Base-by-base conservation (phyloP, 805 yeast species). In the Crinitomyces ghanaensis region DNA sequence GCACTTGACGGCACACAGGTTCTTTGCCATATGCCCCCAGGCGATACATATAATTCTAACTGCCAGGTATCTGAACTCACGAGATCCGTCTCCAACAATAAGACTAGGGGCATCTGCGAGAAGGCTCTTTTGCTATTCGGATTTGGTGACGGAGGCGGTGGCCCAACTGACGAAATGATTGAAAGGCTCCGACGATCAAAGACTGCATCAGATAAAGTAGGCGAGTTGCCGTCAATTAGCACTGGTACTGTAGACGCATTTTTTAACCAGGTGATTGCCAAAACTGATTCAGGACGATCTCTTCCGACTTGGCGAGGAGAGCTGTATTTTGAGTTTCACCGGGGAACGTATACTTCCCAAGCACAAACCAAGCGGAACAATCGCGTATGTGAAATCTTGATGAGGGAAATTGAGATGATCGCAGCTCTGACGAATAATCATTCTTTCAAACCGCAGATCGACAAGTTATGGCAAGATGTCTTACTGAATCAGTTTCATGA, bases 101-200 rank as follows among this genome's bases (percentile, higher is more conserved):
- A 85, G 58, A 83, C 85, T 49, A 60, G 80, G 41, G 76, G 84
- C 37, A 74, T 77, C 42, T 84, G 76, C 35, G 86, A 81, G 40
- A 73, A 82, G 6, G 85, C 93, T 0, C 62, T 88, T 45, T 61
- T 88, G 51, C 62, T 85, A 28, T 91, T 72, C 49, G 98, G 98
- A 26, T 77, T 78, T 48, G 98, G 98, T 49, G 98, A 88, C 54
- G 98, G 98, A 48, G 98, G 98, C 41, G 98, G 98, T 43, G 98
- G 98, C 5, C 97, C 98, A 29, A 77, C 83, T 5, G 79, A 78
- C 26, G 93, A 82, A 48, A 85, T 85, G 93, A 48, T 88, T 41
- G 97, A 91, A 52, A 84, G 84, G 53, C 65, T 88, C 51, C 74
- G 97, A 50, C 76, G 97, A 46, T 77, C 86, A 52, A 70, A 96